phyloP scores from a whole-genome alignment of 768 basidiomycete species.

The Suillus fuscotomentosus region DNA sequence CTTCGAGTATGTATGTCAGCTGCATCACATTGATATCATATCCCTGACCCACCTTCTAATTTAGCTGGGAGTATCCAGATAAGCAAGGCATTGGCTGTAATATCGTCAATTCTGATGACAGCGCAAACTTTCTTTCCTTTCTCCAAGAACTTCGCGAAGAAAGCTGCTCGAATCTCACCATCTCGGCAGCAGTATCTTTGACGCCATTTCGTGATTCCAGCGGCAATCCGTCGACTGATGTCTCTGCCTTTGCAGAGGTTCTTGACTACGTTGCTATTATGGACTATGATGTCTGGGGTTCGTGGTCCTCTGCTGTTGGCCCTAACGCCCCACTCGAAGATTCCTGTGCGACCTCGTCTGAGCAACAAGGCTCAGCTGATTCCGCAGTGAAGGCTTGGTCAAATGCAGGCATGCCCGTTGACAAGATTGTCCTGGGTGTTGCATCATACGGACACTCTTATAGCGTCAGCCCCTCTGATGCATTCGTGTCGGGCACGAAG shows the following conservation, averaged over 20 bases:
- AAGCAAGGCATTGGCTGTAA: slow-evolving; percentile 71
- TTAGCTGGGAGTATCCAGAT: slow-evolving; percentile 86
- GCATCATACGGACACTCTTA: slow-evolving; percentile 83
- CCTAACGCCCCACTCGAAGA: slow-evolving; percentile 85
- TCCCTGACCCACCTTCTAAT: not conserved
- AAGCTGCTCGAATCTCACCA: slow-evolving; percentile 45
- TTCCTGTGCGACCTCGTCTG: slow-evolving; percentile 56
- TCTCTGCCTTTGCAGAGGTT: slow-evolving; percentile 61
- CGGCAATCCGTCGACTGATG: slow-evolving; percentile 56
- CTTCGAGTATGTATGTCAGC: slow-evolving; percentile 51
- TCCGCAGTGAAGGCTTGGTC: slow-evolving; percentile 76
- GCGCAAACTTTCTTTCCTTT: slow-evolving; percentile 77
- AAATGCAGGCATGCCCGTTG: slow-evolving; percentile 68
- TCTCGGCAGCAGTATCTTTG: slow-evolving; percentile 71
- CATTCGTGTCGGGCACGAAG: slow-evolving; percentile 18
- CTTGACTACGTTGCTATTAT: slow-evolving; percentile 78
- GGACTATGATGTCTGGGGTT: slow-evolving; percentile 68
- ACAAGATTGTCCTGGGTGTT: slow-evolving; percentile 78
- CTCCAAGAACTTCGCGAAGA: slow-evolving; percentile 61
- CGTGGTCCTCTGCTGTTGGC: slow-evolving; percentile 56
- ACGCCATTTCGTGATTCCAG: slow-evolving; percentile 61
- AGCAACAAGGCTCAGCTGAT: slow-evolving; percentile 72
- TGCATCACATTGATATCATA: not conserved
- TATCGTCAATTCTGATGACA: slow-evolving; percentile 57
- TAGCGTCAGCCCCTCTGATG: slow-evolving; percentile 26